phyloP scores from a whole-genome alignment of 73 alveolate genomes.

The Halteria grandinella region DNA sequence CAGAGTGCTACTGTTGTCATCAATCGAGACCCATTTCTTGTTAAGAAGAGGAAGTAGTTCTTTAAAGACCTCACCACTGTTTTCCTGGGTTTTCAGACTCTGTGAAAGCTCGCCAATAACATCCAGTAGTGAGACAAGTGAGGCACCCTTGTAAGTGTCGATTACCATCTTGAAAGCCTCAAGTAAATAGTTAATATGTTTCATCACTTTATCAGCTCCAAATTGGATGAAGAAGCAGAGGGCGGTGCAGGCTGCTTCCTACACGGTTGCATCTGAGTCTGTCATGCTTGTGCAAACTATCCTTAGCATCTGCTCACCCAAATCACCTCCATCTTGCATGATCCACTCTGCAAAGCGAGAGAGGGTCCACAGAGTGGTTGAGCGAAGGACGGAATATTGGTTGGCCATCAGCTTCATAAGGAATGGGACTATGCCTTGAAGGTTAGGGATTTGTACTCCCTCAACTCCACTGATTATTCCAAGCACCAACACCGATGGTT shows the following conservation, averaged over 20 bases:
- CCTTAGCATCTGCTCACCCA: too few species aligned
- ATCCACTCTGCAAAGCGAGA: constrained; percentile 64
- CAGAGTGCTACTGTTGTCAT: constrained; percentile 48
- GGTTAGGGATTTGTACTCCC: constrained; percentile 11
- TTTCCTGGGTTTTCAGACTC: constrained; percentile 7
- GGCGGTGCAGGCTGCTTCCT: constrained; percentile 54
- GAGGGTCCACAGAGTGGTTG: constrained; percentile 71
- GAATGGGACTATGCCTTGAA: constrained; percentile 49
- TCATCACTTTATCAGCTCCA: constrained; percentile 25
- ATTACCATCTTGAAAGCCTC: constrained; percentile 52
- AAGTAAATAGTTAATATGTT: neutral
- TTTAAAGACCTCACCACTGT: constrained; percentile 5
- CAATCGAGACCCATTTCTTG: constrained; percentile 45
- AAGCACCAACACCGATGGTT: constrained; percentile 58
- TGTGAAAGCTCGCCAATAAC: constrained; percentile 53
- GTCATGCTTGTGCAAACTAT: too few species aligned
- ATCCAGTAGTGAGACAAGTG: constrained; percentile 49
- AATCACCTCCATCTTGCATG: constrained; percentile 8
- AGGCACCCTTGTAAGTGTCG: constrained; percentile 55
- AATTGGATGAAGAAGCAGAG: neutral
- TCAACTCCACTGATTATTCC: constrained; percentile 67
- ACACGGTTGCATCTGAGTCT: constrained; percentile 35
- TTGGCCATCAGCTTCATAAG: constrained; percentile 16
- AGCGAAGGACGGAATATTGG: constrained; percentile 1
- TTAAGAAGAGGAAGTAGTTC: constrained; percentile 40